Base-by-base conservation (phyloP, 169 alveolate species). In the Plasmodium inui region DNA sequence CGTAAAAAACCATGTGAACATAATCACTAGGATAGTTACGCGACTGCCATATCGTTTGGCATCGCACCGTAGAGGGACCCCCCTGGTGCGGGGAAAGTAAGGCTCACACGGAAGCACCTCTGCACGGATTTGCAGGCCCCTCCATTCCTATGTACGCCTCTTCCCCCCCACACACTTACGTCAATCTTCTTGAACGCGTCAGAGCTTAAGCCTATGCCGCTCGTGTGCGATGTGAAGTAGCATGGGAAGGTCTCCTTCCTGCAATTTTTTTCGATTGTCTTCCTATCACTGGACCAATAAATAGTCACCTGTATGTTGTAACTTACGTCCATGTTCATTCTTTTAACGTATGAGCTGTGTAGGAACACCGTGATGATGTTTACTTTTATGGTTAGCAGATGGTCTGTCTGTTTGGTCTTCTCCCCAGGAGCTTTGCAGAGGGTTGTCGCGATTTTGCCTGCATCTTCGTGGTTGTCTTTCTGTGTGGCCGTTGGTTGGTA, bases 101-200 rank as follows among this genome's bases (percentile, higher is more conserved):
- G 44, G 9, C 8, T 37, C 44, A 37, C 44, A 37, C 44, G 44
- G 44, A 37, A 37, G 44, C 44, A 6, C 44, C 44, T 4, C 44
- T 37, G 9, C 8, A 2, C 44, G 44, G 0, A 0, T 5, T 8
- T 37, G 44, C 9, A 37, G 9, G 8, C 5, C 8, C 5, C 6
- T 37, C 9, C 17, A 55, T 3, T 3, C 74, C 26, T 7, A 1
- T 26, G 9, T 8, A n/a, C n/a, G 55, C 55, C 55, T 37, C 32
- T 6, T 80, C 74, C 86, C 26, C 6, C 34, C 2, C 12, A 28
- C 44, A 81, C 32, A 53, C 86, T 85, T 74, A 74, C 85, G 44
- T 85, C 82, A 19, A 85, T 26, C 44, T 85, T 85, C 70, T 85
- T 85, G 80, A 85, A 85, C 30, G 85, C 93, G 53, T 85, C 93